Base-by-base conservation (phyloP, 1,139 yeast genomes). In the Torulaspora pretoriensis region DNA sequence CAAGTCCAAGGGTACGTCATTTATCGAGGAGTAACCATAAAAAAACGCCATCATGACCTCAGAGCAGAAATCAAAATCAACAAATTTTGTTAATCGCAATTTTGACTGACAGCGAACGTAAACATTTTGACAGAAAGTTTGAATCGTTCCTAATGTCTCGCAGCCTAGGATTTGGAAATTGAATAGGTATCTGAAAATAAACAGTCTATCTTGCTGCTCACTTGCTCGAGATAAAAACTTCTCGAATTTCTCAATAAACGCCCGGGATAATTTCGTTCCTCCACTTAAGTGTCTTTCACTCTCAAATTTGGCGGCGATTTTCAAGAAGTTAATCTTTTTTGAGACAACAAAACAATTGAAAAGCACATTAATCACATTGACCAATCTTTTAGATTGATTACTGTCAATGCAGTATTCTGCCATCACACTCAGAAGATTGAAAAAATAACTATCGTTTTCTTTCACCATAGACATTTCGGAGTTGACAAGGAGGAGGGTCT, bases 361-460 rank as follows among this genome's bases (percentile, higher is more conserved):
- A 9, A 60, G 46, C 13, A 68, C 49, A 41, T 63, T 68, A 3
- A 64, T 56, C 3, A 68, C 45, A 45, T 67, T 67, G 9, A 51
- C 50, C 19, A 65, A 28, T 40, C 69, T 55, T 43, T 63, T 62
- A 17, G 35, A 40, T 19, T 65, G 67, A 5, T 47, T 33, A 8
- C 38, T 35, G 17, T 43, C 41, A 6, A 55, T 36, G 38, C 60
- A 55, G 33, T 48, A 46, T 7, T 54, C 51, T 16, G 49, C 40
- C n/a, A 57, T 37, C 8, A 17, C 9, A 7, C 35, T 33, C 14
- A 55, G 28, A 9, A 50, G 17, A 1, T 39, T 30, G 6, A 43
- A 34, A 7, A 45, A 25, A 5, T 34, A 38, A 12, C 22, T 26
- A 4, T 34, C 17, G 6, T 27, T 33, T 8, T 27, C 29, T 4